Evolutionary conservation across 176 grass and related monocot genomes (phyloP).

Genomic region (Lolium rigidum): DNA sequence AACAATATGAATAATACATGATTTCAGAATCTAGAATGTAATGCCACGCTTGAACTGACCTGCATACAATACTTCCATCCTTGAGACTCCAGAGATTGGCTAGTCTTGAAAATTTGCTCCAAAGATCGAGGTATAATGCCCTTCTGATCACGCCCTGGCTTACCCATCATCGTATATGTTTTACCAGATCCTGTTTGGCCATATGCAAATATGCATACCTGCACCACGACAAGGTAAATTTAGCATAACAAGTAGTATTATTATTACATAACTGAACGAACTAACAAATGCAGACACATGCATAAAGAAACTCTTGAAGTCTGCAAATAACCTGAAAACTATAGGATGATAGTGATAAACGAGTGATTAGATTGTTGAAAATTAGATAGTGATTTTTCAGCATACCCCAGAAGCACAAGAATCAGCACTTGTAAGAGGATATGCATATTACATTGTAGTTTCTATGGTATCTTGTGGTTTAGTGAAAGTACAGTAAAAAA

Average conservation of each 20-base stretch:
- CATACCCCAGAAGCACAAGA: neutral
- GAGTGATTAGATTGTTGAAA: neutral
- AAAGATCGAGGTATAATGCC: slow-evolving; percentile 91
- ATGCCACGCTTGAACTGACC: slow-evolving; percentile 15
- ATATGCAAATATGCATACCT: slow-evolving; percentile 99
- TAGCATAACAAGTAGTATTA: slow-evolving; percentile 21
- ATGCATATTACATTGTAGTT: neutral
- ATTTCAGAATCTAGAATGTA: slow-evolving; percentile 4
- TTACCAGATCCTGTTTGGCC: slow-evolving; percentile 99
- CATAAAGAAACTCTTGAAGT: neutral
- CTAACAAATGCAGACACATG: neutral
- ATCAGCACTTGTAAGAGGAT: neutral
- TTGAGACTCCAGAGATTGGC: slow-evolving; percentile 67
- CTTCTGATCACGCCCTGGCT: slow-evolving; percentile 60
- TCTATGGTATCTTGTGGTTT: neutral
- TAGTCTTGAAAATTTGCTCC: slow-evolving; percentile 89
- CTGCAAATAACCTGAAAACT: slow-evolving; percentile 2
- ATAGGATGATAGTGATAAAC: neutral
- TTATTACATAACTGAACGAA: slow-evolving; percentile 5
- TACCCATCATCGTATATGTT: slow-evolving; percentile 99
- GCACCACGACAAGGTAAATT: slow-evolving; percentile 4
- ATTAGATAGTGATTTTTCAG: neutral
- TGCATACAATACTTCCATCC: slow-evolving; percentile 96
- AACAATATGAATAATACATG: neutral
- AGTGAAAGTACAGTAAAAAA: neutral